Percentiles rank a stretch among this genome's conserved stretches.
Evolutionary conservation across 768 basidiomycete genomes (phyloP).

Genomic region (Serendipita sp.): DNA sequence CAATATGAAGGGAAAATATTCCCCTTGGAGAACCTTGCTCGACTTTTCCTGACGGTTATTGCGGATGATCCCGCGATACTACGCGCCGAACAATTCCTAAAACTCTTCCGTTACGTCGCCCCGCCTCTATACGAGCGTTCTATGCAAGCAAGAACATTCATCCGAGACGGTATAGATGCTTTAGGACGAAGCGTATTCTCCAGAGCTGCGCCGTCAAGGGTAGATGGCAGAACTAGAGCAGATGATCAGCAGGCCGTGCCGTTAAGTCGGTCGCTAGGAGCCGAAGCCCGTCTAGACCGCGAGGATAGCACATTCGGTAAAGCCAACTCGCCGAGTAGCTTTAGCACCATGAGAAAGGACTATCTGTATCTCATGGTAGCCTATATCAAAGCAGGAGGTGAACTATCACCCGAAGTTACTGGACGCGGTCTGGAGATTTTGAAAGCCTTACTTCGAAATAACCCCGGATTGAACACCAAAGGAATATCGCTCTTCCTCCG

Average conservation of each 20-base stretch:
- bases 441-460: conserved; percentile 39
- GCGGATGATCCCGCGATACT: conserved; percentile 52
- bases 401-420: conserved; percentile 9
- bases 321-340: conserved; percentile 35
- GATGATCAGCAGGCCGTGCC: neutral
- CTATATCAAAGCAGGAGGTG: conserved; percentile 13
- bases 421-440: conserved; percentile 31
- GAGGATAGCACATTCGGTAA: conserved; percentile 20
- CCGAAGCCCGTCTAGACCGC: neutral
- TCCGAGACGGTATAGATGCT: conserved; percentile 55
- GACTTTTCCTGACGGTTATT: conserved; percentile 62
- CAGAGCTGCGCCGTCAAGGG: conserved; percentile 12
- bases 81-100: conserved; percentile 54
- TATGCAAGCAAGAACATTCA: conserved; percentile 31
- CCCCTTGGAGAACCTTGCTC: conserved; percentile 46
- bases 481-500: conserved; percentile 35
- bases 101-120: conserved; percentile 37
- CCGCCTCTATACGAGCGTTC: conserved; percentile 44
- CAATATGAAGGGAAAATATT: conserved; percentile 43
- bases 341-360: conserved; percentile 43
- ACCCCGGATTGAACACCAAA: conserved; percentile 20
- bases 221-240: neutral
- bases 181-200: conserved; percentile 37
- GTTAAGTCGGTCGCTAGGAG: neutral
- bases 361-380: conserved; percentile 27